Base-by-base conservation (phyloP, 1,139 yeast species). In the Nakaseomyces delphensis region DNA sequence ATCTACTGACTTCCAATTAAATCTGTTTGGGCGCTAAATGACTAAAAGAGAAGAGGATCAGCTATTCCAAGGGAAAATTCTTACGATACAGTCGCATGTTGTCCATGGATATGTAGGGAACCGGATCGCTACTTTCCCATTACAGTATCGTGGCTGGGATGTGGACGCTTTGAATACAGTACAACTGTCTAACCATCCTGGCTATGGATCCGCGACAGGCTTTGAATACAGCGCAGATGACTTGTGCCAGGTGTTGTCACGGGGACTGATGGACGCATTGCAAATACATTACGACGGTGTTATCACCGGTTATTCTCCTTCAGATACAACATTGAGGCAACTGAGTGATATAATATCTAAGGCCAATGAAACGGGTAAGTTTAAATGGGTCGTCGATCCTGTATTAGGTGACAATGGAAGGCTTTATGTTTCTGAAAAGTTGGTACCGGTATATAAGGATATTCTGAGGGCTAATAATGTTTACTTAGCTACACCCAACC, bases 331-430 rank as follows among this genome's bases (percentile, higher is more conserved):
- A 0, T 61, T 79, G 25, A 55, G 57, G 31, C 62, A 63, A 7
- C 65, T 76, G 10, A 67, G 64, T 6, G 43, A 44, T 3, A 29
- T 49, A 4, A 42, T 59, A 10, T 44, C 55, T 19, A n/a, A 20
- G 4, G 50, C 53, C 23, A 40, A 43, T 13, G 32, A 57, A 31
- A 47, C 47, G 2, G 46, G 43, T 1, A 43, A 44, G 3, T 46
- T 56, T 4, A 53, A 67, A 39, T 83, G 93, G 79, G 67, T 87
- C 10, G 62, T 87, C 48, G 98, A 91, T 58, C 97, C 98, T 1
- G 96, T 91, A 2, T 73, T 91, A 72, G 98, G 98, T 11, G 98
- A 91, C 61, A 80, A 85, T 52, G 95, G 95, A 2, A 73, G 71
- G 46, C 60, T 89, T 21, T 91, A 91, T 56, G 96, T 91, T 9